Evolutionary conservation across 202 grass and related monocot genomes (phyloP).

Genomic region (Panicum hallii): DNA sequence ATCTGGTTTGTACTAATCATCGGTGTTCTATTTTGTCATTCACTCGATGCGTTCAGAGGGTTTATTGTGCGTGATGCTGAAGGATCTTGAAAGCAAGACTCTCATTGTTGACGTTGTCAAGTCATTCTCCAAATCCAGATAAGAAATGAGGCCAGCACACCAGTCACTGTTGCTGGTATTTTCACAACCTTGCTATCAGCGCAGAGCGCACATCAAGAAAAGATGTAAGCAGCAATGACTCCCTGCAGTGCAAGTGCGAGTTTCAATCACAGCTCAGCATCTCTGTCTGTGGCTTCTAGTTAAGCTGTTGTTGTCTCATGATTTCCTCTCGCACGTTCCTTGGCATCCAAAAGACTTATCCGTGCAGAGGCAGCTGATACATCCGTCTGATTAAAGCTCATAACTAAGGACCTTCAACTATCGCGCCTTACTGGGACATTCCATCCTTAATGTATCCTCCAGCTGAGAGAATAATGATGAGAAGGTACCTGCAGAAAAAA

Average conservation of each 20-base stretch:
- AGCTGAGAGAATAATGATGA: constrained; percentile 62
- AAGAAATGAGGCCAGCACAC: neutral
- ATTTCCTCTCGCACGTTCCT: constrained; percentile 19
- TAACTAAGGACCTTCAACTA: constrained; percentile 26
- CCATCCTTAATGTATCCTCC: constrained; percentile 64
- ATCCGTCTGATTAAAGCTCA: neutral
- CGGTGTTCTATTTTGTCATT: neutral
- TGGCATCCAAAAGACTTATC: neutral
- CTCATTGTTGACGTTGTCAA: neutral
- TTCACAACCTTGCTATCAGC: constrained; percentile 2
- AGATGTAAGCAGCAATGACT: neutral
- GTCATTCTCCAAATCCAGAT: constrained; percentile 21
- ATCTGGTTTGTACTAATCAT: neutral
- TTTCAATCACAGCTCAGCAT: constrained; percentile 24
- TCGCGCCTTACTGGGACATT: constrained; percentile 52
- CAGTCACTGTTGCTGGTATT: neutral
- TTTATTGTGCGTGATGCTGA: neutral
- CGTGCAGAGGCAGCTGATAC: neutral
- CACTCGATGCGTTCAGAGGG: neutral
- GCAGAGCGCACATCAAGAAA: neutral
- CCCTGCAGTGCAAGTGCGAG: neutral
- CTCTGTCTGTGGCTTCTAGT: constrained; percentile 8
- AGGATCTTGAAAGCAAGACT: constrained; percentile 10
- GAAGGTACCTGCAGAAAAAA: constrained; percentile 55
- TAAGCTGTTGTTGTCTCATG: constrained; percentile 27